These are phyloP conservation scores for Fusarium chlamydosporum DNA, from an alignment of 2,329 filamentous ascomycete genomes.

Conservation along the genomic window DNA sequence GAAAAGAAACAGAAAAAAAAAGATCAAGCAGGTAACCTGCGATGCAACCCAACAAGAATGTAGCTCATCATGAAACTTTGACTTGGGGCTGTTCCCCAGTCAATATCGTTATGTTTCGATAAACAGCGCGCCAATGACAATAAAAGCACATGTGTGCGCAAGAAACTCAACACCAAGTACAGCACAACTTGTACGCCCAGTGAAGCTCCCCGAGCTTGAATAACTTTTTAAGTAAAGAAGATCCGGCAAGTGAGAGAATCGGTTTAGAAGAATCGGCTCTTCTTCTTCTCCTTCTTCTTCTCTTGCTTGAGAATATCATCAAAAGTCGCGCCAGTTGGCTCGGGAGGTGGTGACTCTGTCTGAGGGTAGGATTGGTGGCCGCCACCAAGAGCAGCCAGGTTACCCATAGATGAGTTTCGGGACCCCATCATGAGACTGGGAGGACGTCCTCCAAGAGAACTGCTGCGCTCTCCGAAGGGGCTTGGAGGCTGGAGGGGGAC, in stretches of 20 bases:
- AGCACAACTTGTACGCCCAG: constrained; percentile 21
- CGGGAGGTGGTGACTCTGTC: constrained; percentile 43
- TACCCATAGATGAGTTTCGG: constrained; percentile 56
- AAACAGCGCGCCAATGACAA: not conserved
- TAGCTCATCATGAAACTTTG: constrained; percentile 23
- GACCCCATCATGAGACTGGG: constrained; percentile 53
- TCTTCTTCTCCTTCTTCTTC: constrained; percentile 59
- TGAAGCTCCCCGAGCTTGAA: constrained; percentile 14
- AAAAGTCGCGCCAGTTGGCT: constrained; percentile 59
- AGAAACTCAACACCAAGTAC: constrained; percentile 17
- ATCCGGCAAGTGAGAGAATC: not conserved
- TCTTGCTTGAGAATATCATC: constrained; percentile 62
- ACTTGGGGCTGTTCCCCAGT: constrained; percentile 13
- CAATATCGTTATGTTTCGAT: constrained; percentile 14
- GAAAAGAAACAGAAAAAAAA: constrained; percentile 17
- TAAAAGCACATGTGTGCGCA: no score
- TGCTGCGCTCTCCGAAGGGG: constrained; percentile 55
- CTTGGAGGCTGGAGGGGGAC: constrained; percentile 57
- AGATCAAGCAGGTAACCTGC: constrained; percentile 7
- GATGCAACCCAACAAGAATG: constrained; percentile 31
- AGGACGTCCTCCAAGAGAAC: constrained; percentile 55
- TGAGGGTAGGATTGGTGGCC: constrained; percentile 26
- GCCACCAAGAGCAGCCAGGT: constrained; percentile 52
- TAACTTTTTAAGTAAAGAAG: constrained; percentile 23
- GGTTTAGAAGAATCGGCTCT: constrained; percentile 59